phyloP scores from a whole-genome alignment of 305 asterid species.

The Striga hermonthica region DNA sequence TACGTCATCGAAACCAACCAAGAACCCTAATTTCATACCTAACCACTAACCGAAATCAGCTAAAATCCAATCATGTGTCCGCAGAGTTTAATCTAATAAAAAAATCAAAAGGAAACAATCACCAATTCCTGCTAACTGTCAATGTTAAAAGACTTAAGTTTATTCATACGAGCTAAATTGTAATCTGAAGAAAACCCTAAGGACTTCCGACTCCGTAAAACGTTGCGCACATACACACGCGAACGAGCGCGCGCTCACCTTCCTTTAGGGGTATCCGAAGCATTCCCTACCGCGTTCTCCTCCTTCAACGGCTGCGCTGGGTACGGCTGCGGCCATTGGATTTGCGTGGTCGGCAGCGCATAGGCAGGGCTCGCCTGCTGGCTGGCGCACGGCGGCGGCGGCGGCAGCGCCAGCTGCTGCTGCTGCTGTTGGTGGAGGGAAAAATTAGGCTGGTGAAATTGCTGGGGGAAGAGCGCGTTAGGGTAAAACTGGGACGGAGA shows the following conservation, averaged over 20 bases:
- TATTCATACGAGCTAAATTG: neutral
- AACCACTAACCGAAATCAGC: constrained; percentile 3
- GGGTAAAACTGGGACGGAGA: constrained; percentile 37
- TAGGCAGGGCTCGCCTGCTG: constrained; percentile 33
- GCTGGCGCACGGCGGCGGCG: constrained; percentile 28
- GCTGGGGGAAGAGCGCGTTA: constrained; percentile 32
- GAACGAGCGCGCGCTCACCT: constrained; percentile 40
- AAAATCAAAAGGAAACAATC: constrained; percentile 19
- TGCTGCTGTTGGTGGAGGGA: constrained; percentile 44
- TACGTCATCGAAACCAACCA: neutral
- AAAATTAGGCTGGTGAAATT: constrained; percentile 44
- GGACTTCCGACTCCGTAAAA: neutral
- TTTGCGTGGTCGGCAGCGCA: constrained; percentile 36
- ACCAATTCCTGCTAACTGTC: neutral
- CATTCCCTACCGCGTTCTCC: constrained; percentile 38
- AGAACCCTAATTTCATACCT: constrained; percentile 1
- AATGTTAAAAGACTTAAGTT: neutral
- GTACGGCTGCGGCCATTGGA: constrained; percentile 32
- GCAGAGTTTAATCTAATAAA: neutral
- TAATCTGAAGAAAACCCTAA: neutral
- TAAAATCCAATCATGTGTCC: constrained; percentile 25
- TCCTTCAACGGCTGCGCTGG: constrained; percentile 30
- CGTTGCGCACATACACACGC: neutral
- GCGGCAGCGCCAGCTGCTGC: constrained; percentile 36
- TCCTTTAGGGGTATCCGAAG: constrained; percentile 52